Evolutionary conservation across 2,329 filamentous ascomycete genomes (phyloP).

Genomic region (Fusarium algeriense): DNA sequence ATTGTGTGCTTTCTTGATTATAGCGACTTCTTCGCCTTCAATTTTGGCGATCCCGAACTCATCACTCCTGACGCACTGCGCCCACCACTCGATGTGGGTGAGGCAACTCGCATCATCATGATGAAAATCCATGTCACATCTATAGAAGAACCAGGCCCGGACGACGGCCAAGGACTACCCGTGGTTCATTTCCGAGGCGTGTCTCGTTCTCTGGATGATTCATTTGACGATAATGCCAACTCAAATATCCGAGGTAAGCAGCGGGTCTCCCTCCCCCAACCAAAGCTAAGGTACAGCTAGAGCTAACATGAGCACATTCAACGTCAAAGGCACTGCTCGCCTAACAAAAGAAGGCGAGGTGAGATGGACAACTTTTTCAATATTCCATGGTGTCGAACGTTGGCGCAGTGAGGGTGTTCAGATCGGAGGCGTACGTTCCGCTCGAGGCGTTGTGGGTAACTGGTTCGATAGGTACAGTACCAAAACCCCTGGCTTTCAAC

Average conservation of each 20-base stretch:
- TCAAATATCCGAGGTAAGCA: conserved; percentile 72
- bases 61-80: conserved; percentile 60
- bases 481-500: background rate
- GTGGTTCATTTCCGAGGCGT: conserved; percentile 77
- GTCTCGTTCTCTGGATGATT: conserved; percentile 71
- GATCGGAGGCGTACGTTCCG: conserved; percentile 74
- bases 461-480: conserved; percentile 80
- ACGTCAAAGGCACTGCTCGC: conserved; percentile 67
- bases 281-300: background rate
- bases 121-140: conserved; percentile 74
- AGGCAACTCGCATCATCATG: conserved; percentile 77
- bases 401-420: conserved; percentile 85
- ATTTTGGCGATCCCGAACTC: conserved; percentile 67
- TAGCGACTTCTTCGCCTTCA: conserved; percentile 78
- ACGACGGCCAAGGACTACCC: conserved; percentile 69
- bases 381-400: conserved; percentile 73
- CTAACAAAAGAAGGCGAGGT: conserved; percentile 78
- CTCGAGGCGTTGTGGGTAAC: conserved; percentile 76
- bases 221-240: conserved; percentile 76
- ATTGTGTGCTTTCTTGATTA: conserved; percentile 71
- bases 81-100: conserved; percentile 68
- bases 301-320: conserved; percentile 43
- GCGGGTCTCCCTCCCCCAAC: background rate
- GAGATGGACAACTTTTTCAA: conserved; percentile 77
- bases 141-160: conserved; percentile 69